phyloP scores from a whole-genome alignment of 108 stramenopile species.

The Tribonema minus region DNA sequence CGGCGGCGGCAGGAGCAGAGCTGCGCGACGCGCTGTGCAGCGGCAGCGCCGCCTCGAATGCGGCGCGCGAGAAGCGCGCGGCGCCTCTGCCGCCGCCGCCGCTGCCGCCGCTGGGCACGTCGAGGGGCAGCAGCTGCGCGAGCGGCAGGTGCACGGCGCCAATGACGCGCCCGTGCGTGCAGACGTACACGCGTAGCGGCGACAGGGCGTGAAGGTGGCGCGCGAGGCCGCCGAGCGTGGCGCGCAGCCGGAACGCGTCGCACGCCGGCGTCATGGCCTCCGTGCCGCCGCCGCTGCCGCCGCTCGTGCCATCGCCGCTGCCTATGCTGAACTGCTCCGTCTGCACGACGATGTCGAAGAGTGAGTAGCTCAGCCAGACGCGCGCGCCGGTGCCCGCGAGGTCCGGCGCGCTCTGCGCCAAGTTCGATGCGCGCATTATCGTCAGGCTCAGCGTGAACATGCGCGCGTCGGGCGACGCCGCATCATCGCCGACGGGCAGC shows the following conservation, averaged over 20 bases:
- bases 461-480: background rate
- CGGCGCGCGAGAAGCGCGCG: conserved; percentile 1
- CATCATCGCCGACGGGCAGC: conserved; percentile 7
- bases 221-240: conserved; percentile 10
- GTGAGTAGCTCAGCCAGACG: conserved; percentile 26
- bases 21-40: background rate
- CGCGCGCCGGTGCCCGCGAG: background rate
- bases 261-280: background rate
- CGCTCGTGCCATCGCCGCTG: background rate
- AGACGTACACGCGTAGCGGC: conserved; percentile 13
- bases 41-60: background rate
- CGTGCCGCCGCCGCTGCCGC: background rate
- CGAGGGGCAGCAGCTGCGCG: conserved; percentile 3
- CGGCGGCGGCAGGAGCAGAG: background rate
- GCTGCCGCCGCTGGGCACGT: background rate
- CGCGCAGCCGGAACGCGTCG: conserved; percentile 25
- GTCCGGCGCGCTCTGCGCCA: conserved; percentile 1
- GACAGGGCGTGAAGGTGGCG: background rate
- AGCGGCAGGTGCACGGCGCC: conserved; percentile 2
- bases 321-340: conserved; percentile 2
- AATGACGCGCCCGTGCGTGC: conserved; percentile 10
- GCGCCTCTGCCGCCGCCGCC: too few relatives aligned
- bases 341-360: conserved; percentile 25
- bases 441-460: conserved; percentile 14
- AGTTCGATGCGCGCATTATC: too few relatives aligned